Conservation (phyloP, 1,284 basidiomycete species). For the Leccinum fuscescens region DNA sequence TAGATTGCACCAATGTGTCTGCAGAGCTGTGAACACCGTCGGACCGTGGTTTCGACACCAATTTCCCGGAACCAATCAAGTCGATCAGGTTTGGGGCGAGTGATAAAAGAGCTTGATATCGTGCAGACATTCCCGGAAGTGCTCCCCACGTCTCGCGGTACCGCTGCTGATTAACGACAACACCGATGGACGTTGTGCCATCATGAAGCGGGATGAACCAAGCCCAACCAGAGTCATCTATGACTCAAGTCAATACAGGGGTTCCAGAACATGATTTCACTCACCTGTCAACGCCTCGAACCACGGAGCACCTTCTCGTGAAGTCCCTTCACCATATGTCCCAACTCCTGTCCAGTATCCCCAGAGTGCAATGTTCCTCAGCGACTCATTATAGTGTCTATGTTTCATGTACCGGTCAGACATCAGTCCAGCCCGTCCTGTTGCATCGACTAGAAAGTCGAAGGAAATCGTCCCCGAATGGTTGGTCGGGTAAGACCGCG, state of each 20-base stretch:
- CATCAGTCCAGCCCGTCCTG: conserved; percentile 64
- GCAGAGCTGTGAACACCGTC: background rate
- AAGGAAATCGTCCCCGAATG: conserved; percentile 54
- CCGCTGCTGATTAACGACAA: conserved; percentile 65
- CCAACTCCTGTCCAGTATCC: conserved; percentile 64
- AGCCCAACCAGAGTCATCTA: conserved; percentile 74
- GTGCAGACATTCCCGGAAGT: conserved; percentile 36
- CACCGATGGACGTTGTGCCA: conserved; percentile 65
- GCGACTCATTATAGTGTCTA: conserved; percentile 61
- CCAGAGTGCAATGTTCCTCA: conserved; percentile 76
- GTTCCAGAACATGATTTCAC: conserved; percentile 11
- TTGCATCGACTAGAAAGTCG: conserved; percentile 67
- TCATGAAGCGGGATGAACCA: conserved; percentile 78
- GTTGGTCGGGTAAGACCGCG: conserved; percentile 39
- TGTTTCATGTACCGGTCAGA: conserved; percentile 68
- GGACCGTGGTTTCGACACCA: conserved; percentile 36
- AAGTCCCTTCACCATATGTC: conserved; percentile 50
- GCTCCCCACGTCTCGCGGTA: conserved; percentile 42
- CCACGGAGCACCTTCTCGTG: conserved; percentile 60
- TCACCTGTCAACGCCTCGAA: conserved; percentile 71
- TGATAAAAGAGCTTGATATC: conserved; percentile 32
- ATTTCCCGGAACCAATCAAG: conserved; percentile 47
- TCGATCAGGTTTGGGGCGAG: conserved; percentile 50
- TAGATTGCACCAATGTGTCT: conserved; percentile 40
- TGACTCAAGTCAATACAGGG: conserved; percentile 4